Percentiles rank a stretch among this genome's conserved stretches.
Evolutionary conservation across 2,329 filamentous ascomycete species (phyloP).

Genomic region (Alternaria sp.): DNA sequence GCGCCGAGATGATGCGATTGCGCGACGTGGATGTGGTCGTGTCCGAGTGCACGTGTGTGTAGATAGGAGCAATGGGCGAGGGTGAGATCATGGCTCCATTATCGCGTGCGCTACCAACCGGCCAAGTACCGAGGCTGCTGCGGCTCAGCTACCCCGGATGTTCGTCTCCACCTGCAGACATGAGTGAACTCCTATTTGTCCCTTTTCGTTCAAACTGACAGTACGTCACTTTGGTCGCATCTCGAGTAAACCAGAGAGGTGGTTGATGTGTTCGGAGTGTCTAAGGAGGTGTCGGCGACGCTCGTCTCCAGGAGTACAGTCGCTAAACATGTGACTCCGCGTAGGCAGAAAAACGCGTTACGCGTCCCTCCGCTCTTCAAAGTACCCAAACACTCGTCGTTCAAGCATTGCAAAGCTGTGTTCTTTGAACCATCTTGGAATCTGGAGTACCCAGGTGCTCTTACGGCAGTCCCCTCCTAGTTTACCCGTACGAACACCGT

Average conservation of each 20-base stretch:
- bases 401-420: neutral
- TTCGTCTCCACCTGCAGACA: slow-evolving; percentile 2
- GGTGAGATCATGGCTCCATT: slow-evolving; percentile 32
- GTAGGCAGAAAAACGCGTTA: slow-evolving; percentile 19
- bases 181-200: neutral
- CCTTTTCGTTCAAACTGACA: neutral
- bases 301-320: neutral
- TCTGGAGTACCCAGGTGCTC: too few species aligned
- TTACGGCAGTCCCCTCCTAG: too few species aligned
- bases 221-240: too few species aligned
- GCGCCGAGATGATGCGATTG: slow-evolving; percentile 15
- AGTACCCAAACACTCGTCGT: neutral
- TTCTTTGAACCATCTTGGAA: too few species aligned
- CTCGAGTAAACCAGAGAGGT: too few species aligned
- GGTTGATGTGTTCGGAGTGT: too few species aligned
- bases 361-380: neutral
- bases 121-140: slow-evolving; percentile 41
- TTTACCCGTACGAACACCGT: too few species aligned
- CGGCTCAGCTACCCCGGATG: slow-evolving; percentile 19
- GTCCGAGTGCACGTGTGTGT: slow-evolving; percentile 26
- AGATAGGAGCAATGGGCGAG: slow-evolving; percentile 28
- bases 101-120: slow-evolving; percentile 7
- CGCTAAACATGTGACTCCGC: slow-evolving; percentile 36
- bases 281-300: too few species aligned
- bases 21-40: slow-evolving; percentile 22